Base-by-base conservation (phyloP, 163 green algal species). In the Scenedesmus sp. region DNA sequence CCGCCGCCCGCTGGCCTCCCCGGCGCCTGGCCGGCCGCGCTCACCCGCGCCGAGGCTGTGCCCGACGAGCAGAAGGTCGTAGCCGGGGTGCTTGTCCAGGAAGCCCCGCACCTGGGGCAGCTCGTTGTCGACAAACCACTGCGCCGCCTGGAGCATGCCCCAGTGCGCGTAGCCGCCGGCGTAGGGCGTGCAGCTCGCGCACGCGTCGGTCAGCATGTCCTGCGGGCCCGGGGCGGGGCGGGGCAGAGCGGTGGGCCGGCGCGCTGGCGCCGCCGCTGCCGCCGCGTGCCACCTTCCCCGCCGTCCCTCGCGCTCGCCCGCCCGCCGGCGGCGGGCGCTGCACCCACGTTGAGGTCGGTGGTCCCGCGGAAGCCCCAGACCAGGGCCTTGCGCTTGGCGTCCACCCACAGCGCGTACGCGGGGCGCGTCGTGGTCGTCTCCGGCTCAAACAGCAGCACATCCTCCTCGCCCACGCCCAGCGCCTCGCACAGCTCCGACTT, bases 151-250 rank as follows among this genome's bases (percentile, higher is more conserved):
- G 34, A 82, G 50, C 63, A 82, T 82, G 50, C 75, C 75, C 75
- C 75, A 82, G 53, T 82, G 75, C 7, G 75, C 75, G 34, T 75
- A 60, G 28, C 75, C 75, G 28, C 24, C 75, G 14, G 10, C 33
- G 53, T 82, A 82, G 4, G 75, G 75, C 24, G 24, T 44, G 53
- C 63, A 75, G 45, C 44, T 70, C 51, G 75, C 75, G 44, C 75
- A 82, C 3, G 56, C 63, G 50, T 82, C 75, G 15, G 75, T 82
- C 24, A 82, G 58, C 63, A 82, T 82, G 50, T 82, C 75, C 60
- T 79, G 42, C 57, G 66, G 0, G 34, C 3, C 39, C 7, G 39
- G 7, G 39, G 7, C 6, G 7, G 39, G 39, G 39, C 10, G 39
- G 39, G 7, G 39, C 39, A 15, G 7, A 47, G 39, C 10, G 39